Evolutionary conservation across 495 filamentous ascomycete genomes (phyloP).

Genomic region (Podospora appendiculata): DNA sequence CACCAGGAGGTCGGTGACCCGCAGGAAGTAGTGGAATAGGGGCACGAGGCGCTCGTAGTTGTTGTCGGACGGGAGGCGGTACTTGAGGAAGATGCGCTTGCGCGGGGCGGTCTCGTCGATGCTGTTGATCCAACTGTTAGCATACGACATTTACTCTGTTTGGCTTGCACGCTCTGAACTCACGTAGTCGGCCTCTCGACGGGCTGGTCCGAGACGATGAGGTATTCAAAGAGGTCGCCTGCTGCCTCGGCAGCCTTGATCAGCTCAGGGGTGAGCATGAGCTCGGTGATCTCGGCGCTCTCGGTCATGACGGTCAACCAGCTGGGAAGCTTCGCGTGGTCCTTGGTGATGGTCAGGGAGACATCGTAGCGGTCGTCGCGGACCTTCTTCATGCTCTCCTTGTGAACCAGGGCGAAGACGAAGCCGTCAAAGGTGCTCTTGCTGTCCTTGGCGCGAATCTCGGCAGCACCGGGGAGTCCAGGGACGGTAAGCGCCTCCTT

Average conservation of each 20-base stretch:
- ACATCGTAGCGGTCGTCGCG: slow-evolving; percentile 92
- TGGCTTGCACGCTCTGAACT: slow-evolving; percentile 16
- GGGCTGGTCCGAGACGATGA: slow-evolving; percentile 88
- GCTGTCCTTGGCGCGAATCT: slow-evolving; percentile 45
- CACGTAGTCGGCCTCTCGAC: slow-evolving; percentile 84
- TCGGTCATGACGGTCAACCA: slow-evolving; percentile 97
- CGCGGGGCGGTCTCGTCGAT: slow-evolving; percentile 76
- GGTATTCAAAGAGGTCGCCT: slow-evolving; percentile 74
- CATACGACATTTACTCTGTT: too few species aligned
- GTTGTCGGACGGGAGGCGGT: slow-evolving; percentile 59
- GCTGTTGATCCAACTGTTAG: slow-evolving; percentile 31
- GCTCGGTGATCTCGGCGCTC: slow-evolving; percentile 90
- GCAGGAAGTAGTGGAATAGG: slow-evolving; percentile 76
- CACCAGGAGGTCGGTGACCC: slow-evolving; percentile 74
- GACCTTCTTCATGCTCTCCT: slow-evolving; percentile 82
- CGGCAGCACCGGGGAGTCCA: slow-evolving; percentile 44
- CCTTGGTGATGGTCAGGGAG: slow-evolving; percentile 84
- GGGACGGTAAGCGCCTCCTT: slow-evolving; percentile 70
- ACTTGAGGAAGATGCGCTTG: slow-evolving; percentile 77
- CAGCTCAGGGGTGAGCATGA: slow-evolving; percentile 74
- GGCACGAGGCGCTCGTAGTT: slow-evolving; percentile 61
- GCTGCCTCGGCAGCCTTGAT: slow-evolving; percentile 72
- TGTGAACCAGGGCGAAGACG: slow-evolving; percentile 93
- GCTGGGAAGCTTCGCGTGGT: slow-evolving; percentile 77
- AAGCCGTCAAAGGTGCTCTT: slow-evolving; percentile 85